phyloP scores from a whole-genome alignment of 805 yeast genomes.

The Wickerhamiella siamensis region DNA sequence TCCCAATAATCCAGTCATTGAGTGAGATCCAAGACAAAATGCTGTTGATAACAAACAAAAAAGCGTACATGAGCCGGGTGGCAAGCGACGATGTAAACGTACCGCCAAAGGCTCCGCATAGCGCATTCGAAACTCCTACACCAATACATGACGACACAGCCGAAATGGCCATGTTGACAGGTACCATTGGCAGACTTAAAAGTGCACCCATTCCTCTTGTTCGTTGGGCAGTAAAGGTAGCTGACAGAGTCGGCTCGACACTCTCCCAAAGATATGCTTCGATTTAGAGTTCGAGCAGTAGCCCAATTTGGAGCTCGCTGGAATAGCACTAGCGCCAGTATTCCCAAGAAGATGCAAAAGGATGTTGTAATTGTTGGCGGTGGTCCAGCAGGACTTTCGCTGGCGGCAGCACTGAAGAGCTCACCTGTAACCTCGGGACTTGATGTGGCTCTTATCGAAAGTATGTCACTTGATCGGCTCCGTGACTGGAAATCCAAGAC shows the following conservation, averaged over 20 bases:
- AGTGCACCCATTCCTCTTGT: conserved; percentile 32
- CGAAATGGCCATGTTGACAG: conserved; percentile 48
- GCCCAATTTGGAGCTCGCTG: too few species aligned
- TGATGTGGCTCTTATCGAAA: conserved; percentile 60
- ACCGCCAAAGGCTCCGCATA: conserved; percentile 35
- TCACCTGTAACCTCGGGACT: conserved; percentile 48
- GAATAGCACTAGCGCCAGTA: neutral
- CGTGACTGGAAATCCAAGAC: conserved; percentile 31
- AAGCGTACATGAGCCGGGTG: conserved; percentile 78
- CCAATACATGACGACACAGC: conserved; percentile 64
- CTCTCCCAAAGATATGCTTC: too few species aligned
- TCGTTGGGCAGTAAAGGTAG: too few species aligned
- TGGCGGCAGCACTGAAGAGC: conserved; percentile 61
- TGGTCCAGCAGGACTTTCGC: conserved; percentile 90
- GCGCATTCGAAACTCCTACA: conserved; percentile 61
- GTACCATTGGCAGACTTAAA: conserved; percentile 34
- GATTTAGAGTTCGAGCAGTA: too few species aligned
- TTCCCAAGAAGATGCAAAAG: conserved; percentile 1
- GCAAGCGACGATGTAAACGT: conserved; percentile 61
- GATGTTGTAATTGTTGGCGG: conserved; percentile 90
- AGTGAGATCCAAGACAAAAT: conserved; percentile 85
- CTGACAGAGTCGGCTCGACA: too few species aligned
- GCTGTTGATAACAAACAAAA: conserved; percentile 61
- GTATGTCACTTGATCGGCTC: conserved; percentile 41
- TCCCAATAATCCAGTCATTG: conserved; percentile 59